Evolutionary conservation across 164 flowering plant species (phyloP).

Genomic region (Annona squamosa): DNA sequence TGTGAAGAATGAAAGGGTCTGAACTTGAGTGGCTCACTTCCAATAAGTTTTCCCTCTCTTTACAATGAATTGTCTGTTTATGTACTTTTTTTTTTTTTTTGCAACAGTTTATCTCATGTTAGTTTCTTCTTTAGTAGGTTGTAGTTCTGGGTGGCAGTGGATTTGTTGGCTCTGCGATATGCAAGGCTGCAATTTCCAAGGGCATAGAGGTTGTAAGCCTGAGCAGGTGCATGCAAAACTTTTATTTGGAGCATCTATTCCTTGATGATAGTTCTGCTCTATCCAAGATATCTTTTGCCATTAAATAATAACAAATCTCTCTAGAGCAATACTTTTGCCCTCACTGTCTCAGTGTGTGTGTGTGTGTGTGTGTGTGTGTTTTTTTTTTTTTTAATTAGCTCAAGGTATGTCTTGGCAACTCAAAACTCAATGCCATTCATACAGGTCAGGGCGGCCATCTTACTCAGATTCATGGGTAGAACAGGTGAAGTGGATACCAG

Average conservation of each 20-base stretch:
- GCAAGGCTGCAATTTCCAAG: constrained; percentile 89
- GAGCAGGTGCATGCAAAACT: constrained; percentile 56
- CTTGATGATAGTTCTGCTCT: not conserved
- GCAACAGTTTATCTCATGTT: constrained; percentile 5
- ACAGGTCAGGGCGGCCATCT: constrained; percentile 86
- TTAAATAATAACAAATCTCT: not conserved
- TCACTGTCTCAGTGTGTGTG: too few relatives aligned
- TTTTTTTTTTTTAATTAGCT: not conserved
- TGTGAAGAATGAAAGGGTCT: constrained; percentile 70
- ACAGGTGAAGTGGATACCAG: constrained; percentile 84
- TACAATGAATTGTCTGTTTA: constrained; percentile 1
- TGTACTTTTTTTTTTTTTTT: not conserved
- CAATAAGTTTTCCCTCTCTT: not conserved
- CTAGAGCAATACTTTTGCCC: not conserved
- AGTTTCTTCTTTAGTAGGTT: constrained; percentile 40
- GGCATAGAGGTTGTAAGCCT: constrained; percentile 85
- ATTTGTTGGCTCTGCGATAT: constrained; percentile 95
- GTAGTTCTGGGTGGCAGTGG: constrained; percentile 96
- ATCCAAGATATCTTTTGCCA: not conserved
- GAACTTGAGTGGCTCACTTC: not conserved
- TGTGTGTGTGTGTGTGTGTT: too few relatives aligned
- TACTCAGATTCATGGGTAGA: constrained; percentile 69
- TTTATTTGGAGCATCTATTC: not conserved
- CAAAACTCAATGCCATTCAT: constrained; percentile 5
- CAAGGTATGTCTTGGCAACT: constrained; percentile 1